Evolutionary conservation across 2,329 filamentous ascomycete species (phyloP).

Genomic region (Chaetomiaceae sp.): DNA sequence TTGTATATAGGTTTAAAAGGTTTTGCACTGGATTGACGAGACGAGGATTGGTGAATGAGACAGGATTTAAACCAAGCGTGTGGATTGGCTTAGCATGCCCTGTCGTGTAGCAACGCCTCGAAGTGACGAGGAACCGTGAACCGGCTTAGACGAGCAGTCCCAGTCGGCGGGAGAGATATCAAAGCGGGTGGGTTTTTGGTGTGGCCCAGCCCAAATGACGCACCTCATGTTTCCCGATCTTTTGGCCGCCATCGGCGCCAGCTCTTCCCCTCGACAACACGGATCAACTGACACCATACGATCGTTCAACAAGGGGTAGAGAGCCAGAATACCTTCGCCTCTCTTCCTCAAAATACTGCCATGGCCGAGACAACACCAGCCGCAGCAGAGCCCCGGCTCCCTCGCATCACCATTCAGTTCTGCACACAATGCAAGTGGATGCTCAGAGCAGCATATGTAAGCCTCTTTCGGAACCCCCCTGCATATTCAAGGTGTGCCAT

Average conservation of each 20-base stretch:
- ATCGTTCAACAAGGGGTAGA: background rate
- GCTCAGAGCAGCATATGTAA: conserved; percentile 78
- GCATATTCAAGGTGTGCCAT: background rate
- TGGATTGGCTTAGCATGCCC: background rate
- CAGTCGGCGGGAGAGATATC: background rate
- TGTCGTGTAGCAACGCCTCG: background rate
- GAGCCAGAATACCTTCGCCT: background rate
- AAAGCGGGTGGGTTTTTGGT: background rate
- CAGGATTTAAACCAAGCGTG: conserved; percentile 7
- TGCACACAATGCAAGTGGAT: conserved; percentile 96
- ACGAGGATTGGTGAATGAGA: conserved; percentile 28
- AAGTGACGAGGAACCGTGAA: background rate
- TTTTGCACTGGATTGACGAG: conserved; percentile 25
- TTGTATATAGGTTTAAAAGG: conserved; percentile 24
- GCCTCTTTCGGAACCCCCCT: conserved; percentile 27
- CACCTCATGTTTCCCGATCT: background rate
- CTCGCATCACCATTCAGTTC: conserved; percentile 81
- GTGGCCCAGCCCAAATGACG: conserved; percentile 11
- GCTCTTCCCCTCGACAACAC: background rate
- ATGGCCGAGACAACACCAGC: background rate
- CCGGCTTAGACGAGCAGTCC: background rate
- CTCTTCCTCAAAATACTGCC: background rate
- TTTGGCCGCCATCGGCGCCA: background rate
- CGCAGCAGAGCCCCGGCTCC: conserved; percentile 41
- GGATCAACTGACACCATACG: background rate